A percentile compares a stretch with the other conserved stretches of the same genome.
phyloP scores from a whole-genome alignment of 805 yeast genomes.

The Zygosaccharomyces bailii region DNA sequence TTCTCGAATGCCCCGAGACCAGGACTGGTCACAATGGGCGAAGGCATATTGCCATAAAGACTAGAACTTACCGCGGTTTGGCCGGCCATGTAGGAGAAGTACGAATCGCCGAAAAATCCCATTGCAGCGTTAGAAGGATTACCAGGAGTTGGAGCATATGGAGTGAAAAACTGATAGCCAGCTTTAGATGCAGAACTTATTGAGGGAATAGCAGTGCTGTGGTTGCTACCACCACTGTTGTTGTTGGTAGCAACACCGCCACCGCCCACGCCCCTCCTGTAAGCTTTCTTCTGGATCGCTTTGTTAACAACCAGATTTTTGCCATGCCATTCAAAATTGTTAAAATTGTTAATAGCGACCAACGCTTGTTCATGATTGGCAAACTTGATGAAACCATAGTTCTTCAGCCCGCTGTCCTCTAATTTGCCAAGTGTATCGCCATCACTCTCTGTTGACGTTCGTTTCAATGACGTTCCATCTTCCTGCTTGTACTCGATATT shows the following conservation, averaged over 20 bases:
- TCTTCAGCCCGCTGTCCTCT: conserved; percentile 31
- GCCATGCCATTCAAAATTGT: conserved; percentile 40
- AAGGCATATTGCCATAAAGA: conserved; percentile 13
- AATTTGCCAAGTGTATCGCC: conserved; percentile 5
- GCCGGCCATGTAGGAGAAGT: neutral
- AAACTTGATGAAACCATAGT: conserved; percentile 55
- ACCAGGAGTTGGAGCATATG: neutral
- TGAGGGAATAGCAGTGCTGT: neutral
- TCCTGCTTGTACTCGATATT: conserved; percentile 12
- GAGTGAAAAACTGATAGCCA: neutral
- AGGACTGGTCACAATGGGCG: conserved; percentile 4
- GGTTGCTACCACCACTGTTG: neutral
- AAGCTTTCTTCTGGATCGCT: conserved; percentile 36
- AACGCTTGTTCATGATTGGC: conserved; percentile 47
- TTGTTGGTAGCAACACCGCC: neutral
- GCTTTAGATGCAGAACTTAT: neutral
- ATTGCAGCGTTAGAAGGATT: neutral
- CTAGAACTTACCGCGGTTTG: conserved; percentile 3
- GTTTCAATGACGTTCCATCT: conserved; percentile 1
- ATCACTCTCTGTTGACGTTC: neutral
- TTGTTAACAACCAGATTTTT: conserved; percentile 35
- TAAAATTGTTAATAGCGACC: conserved; percentile 46
- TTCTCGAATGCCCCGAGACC: conserved; percentile 8
- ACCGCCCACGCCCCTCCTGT: neutral
- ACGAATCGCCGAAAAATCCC: neutral